Base-by-base conservation (phyloP, 2,329 filamentous ascomycete genomes). In the Colletotrichum sp. region DNA sequence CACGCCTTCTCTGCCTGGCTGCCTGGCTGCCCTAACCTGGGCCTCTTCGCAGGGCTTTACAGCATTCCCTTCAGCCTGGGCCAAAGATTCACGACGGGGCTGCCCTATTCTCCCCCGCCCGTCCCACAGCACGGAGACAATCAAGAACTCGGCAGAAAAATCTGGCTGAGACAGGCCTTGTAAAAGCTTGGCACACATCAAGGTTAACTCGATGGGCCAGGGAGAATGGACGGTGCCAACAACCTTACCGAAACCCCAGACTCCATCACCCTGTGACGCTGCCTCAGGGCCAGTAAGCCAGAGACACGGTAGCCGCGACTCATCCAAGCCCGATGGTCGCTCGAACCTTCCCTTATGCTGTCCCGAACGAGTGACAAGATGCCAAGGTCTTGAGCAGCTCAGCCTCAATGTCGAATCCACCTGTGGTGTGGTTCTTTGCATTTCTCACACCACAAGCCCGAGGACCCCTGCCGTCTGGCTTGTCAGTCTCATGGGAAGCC, bases 141-240 rank as follows among this genome's bases (percentile, higher is more conserved):
- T 68, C 54, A 73, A 72, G 68, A 61, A 66, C 21, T 74, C 51
- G 69, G 69, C 63, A 57, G 36, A 63, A 74, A 61, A 68, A 33
- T 67, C 62, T 63, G 68, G 63, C 59, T 59, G 65, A 74, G 65
- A 74, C 69, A 66, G 66, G 64, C 61, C 64, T 65, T 47, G 64
- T 8, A 69, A 69, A 73, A 73, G 69, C 70, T 74, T 74, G 69
- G 72, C 64, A 69, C 34, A 65, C 18, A 65, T 24, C n/a, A 62
- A 66, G 69, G 72, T 72, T 64, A 67, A 63, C 43, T 31, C 36
- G 36, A 66, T 58, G 61, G 47, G 61, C 51, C 38, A 55, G 68
- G 51, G 38, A 63, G 54, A 67, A 71, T 47, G 57, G 68, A 71
- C 57, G 68, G 34, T 12, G 31, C 29, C 57, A 66, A 43, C 58